These are phyloP conservation scores for Alnus rubra DNA, from an alignment of 306 rosid genomes.

Conservation along the genomic window DNA sequence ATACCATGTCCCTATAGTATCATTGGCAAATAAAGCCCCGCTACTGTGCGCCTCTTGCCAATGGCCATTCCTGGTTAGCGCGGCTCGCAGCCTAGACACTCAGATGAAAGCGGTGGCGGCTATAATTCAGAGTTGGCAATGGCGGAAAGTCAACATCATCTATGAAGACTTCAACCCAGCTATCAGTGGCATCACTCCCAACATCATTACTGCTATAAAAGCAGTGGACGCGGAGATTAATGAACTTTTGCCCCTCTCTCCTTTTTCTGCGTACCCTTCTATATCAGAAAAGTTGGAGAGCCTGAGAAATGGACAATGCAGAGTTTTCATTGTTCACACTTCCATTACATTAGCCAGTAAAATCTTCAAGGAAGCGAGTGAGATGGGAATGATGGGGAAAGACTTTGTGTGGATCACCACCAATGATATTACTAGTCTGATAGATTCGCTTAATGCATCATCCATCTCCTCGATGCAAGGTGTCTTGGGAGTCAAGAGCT, in stretches of 20 bases:
- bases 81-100: constrained; percentile 8
- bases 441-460: constrained; percentile 1
- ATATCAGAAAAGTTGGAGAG: no score
- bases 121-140: constrained; percentile 20
- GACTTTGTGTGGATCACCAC: constrained; percentile 13
- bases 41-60: background rate
- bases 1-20: constrained; percentile 16
- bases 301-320: no score
- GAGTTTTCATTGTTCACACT: no score
- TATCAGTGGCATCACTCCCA: background rate
- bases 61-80: constrained; percentile 16
- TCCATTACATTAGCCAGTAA: background rate
- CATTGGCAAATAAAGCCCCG: constrained; percentile 18
- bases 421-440: background rate
- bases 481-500: background rate
- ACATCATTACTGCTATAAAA: constrained; percentile 10
- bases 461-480: constrained; percentile 4
- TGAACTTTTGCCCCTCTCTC: no score
- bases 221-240: background rate
- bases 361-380: background rate
- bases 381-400: constrained; percentile 5
- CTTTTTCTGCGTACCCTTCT: no score
- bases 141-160: constrained; percentile 27
- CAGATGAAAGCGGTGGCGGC: constrained; percentile 28
- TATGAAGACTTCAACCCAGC: constrained; percentile 21